Evolutionary conservation across 148 eudicot species (phyloP).

Genomic region (Amaranthus palmeri): DNA sequence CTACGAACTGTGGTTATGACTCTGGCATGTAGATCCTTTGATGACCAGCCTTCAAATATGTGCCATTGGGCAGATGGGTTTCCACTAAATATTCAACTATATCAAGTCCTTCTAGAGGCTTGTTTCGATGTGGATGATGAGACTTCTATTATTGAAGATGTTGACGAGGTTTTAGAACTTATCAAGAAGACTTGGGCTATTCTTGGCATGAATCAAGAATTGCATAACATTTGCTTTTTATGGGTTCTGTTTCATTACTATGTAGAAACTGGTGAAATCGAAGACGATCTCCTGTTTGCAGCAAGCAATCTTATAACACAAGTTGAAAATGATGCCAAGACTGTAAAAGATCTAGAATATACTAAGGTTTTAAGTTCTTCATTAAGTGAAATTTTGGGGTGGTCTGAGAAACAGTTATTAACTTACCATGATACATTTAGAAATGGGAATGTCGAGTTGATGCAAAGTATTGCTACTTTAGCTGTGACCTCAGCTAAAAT

Average conservation of each 20-base stretch:
- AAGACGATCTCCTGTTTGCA: constrained; percentile 72
- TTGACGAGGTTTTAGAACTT: constrained; percentile 83
- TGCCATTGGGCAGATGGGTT: constrained; percentile 98
- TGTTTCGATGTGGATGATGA: constrained; percentile 79
- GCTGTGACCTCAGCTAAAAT: constrained; percentile 57
- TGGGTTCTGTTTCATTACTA: constrained; percentile 78
- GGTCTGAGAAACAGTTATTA: constrained; percentile 75
- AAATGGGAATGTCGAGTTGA: constrained; percentile 46
- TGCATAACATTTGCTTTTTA: constrained; percentile 76
- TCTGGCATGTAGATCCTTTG: constrained; percentile 75
- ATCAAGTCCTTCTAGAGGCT: constrained; percentile 71
- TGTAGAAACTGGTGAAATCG: constrained; percentile 60
- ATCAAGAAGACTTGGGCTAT: constrained; percentile 87
- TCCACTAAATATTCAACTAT: constrained; percentile 73
- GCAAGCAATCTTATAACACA: constrained; percentile 61
- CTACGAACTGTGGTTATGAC: constrained; percentile 54
- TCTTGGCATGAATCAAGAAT: constrained; percentile 65
- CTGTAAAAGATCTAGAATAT: constrained; percentile 44
- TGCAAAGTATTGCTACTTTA: constrained; percentile 66
- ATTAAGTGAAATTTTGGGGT: constrained; percentile 49
- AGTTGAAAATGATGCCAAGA: constrained; percentile 64
- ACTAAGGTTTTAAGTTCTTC: constrained; percentile 52
- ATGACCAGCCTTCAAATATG: constrained; percentile 50
- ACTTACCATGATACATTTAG: constrained; percentile 72
- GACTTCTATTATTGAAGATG: constrained; percentile 67